A percentile compares a stretch with the other conserved stretches of the same genome.
Evolutionary conservation across 768 basidiomycete genomes (phyloP).

Genomic region (Leucocoprinus sp.): DNA sequence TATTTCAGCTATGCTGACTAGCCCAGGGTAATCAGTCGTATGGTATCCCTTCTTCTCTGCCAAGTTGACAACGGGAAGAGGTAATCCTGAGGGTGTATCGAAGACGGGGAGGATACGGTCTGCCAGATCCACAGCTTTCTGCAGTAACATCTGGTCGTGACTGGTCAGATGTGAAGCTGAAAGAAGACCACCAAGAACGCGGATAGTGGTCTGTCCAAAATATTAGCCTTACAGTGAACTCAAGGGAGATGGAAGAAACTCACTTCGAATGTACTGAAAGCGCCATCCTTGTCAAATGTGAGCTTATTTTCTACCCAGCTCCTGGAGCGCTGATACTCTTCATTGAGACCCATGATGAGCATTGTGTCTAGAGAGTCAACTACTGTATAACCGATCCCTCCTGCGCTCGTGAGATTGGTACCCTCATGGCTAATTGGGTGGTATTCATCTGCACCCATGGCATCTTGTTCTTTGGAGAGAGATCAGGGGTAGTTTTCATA

Average conservation of each 20-base stretch:
- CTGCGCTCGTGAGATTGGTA: constrained; percentile 67
- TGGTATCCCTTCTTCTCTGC: constrained; percentile 48
- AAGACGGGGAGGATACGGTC: constrained; percentile 82
- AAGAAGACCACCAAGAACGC: constrained; percentile 84
- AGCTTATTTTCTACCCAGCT: constrained; percentile 68
- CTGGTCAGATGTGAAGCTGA: constrained; percentile 76
- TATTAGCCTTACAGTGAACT: background rate
- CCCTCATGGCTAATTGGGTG: constrained; percentile 75
- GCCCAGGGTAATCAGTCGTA: constrained; percentile 47
- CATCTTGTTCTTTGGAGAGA: constrained; percentile 61
- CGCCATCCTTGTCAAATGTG: constrained; percentile 67
- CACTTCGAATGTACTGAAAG: constrained; percentile 90
- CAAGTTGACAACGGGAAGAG: constrained; percentile 75
- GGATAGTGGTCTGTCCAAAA: constrained; percentile 70
- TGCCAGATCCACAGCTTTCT: constrained; percentile 75
- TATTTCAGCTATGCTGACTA: constrained; percentile 80
- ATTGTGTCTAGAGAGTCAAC: constrained; percentile 85
- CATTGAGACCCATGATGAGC: constrained; percentile 73
- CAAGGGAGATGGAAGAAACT: constrained; percentile 15
- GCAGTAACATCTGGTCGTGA: constrained; percentile 60
- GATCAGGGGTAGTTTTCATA: background rate
- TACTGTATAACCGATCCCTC: constrained; percentile 85
- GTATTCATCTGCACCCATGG: constrained; percentile 90
- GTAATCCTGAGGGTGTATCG: constrained; percentile 74
- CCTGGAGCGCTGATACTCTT: constrained; percentile 72